Evolutionary conservation across 257 asterid species (phyloP).

Genomic region (Gentiana macrophylla): DNA sequence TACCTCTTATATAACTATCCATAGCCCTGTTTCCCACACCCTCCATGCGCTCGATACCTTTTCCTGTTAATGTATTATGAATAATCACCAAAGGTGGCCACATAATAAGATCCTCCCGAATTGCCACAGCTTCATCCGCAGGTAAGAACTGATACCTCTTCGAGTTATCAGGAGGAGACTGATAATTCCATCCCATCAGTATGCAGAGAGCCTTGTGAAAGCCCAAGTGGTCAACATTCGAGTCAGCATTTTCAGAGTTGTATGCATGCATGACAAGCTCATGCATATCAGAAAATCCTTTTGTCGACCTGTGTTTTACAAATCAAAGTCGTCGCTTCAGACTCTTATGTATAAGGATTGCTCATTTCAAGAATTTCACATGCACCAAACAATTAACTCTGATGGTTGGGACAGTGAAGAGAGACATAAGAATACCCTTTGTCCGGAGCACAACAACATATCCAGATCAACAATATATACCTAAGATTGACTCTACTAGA

Average conservation of each 20-base stretch:
- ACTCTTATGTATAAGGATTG: no score
- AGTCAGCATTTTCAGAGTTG: constrained; percentile 53
- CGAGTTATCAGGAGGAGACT: constrained; percentile 67
- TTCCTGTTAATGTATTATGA: constrained; percentile 76
- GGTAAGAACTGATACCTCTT: constrained; percentile 75
- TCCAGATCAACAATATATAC: no score
- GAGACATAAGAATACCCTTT: no score
- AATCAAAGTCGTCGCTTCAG: constrained; percentile 32
- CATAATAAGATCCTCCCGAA: constrained; percentile 66
- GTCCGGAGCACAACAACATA: no score
- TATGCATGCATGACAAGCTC: constrained; percentile 80
- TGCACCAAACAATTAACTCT: no score
- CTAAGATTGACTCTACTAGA: no score
- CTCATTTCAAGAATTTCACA: no score
- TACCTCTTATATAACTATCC: constrained; percentile 96
- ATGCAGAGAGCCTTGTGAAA: constrained; percentile 88
- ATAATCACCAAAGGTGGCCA: constrained; percentile 97
- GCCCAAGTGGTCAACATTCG: constrained; percentile 78
- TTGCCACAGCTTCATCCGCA: constrained; percentile 66
- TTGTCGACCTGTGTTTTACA: constrained; percentile 75
- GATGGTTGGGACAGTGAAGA: no score
- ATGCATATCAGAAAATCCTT: constrained; percentile 73
- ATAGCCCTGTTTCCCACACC: constrained; percentile 95
- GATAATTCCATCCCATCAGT: constrained; percentile 93
- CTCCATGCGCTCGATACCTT: constrained; percentile 83